Conservation (phyloP, 2,329 filamentous ascomycete genomes). For the Fusarium pseudonygamai region DNA sequence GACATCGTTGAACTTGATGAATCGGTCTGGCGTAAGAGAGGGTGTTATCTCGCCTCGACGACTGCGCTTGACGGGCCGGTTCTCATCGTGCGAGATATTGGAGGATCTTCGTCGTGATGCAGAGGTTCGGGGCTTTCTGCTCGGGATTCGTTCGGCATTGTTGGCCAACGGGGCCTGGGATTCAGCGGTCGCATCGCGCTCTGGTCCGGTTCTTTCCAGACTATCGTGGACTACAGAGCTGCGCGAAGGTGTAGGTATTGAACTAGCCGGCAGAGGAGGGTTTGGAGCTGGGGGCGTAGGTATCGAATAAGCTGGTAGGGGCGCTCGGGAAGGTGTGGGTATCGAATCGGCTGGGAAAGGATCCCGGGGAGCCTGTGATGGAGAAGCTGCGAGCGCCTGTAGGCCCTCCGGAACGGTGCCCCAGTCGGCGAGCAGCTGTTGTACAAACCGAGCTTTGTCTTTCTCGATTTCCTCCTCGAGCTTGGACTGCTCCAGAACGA, state of each 20-base stretch:
- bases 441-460: neutral
- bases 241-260: neutral
- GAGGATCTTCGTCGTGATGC: neutral
- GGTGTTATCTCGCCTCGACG: neutral
- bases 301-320: neutral
- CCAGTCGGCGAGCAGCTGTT: neutral
- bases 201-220: neutral
- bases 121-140: neutral
- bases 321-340: neutral
- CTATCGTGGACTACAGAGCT: neutral
- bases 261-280: neutral
- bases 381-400: neutral
- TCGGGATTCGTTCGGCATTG: neutral
- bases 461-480: neutral
- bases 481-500: neutral
- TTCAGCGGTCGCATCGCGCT: neutral
- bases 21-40: neutral
- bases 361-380: neutral
- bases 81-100: neutral
- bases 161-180: no score
- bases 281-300: neutral
- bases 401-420: neutral
- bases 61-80: neutral
- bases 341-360: neutral
- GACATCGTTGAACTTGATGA: neutral